Base-by-base conservation (phyloP, 1,139 yeast genomes). In the Yamadazyma membranifaciens region DNA sequence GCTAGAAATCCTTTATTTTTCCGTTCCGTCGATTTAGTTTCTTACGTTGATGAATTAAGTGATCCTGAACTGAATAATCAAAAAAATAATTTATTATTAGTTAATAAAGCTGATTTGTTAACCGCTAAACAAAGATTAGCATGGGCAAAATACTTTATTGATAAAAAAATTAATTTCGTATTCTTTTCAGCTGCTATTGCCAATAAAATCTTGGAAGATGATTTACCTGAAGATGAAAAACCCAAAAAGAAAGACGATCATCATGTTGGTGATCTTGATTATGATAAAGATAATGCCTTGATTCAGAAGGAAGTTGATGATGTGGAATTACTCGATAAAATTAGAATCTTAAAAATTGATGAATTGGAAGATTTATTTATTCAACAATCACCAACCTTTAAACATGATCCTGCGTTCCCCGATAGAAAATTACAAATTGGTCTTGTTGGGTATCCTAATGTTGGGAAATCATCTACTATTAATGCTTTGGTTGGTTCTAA, bases 401-500 rank as follows among this genome's bases (percentile, higher is more conserved):
- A 74, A 45, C 59, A 66, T 27, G 73, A 65, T 48, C 82, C 82
- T 35, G 76, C 67, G 41, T 74, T 53, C 47, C 81, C 81, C 14
- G 85, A 81, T 32, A 74, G 83, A 49, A 73, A 83, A 45, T 71
- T 88, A 40, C 95, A 89, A 57, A 88, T 94, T 49, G 99, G 99
- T 42, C 75, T 94, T 46, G 98, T 94, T 14, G 99, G 99, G 36
- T 91, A 91, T 60, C 96, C 96, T 26, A 88, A 91, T 61, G 98
- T 91, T 39, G 98, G 98, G 73, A 91, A 91, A 63, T 91, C 97
- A 1, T 89, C 97, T 9, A 91, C 98, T 9, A 91, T 91, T 54
- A 91, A 91, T 62, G 96, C 98, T 0, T 74, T 94, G 38, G 94
- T 92, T 38, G 98, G 98, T 15, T 82, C 97, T 20, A 94, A 94